These are phyloP conservation scores for Rheum nobile DNA, from an alignment of 148 eudicot species.

Conservation along the genomic window DNA sequence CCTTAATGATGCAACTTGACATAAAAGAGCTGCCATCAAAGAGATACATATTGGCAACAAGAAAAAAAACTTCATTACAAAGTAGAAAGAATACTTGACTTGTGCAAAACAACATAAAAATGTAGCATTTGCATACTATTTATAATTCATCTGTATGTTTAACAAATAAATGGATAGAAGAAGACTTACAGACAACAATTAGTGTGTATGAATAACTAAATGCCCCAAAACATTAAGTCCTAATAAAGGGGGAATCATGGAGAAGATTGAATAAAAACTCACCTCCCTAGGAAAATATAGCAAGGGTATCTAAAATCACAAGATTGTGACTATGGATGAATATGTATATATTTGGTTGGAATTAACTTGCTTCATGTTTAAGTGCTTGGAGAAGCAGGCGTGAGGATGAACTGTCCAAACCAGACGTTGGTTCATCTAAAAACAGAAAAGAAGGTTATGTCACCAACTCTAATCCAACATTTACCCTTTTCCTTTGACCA, in stretches of 20 bases:
- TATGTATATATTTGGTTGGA: neutral
- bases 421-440: too few species aligned
- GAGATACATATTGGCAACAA: too few species aligned
- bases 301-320: neutral
- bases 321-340: neutral
- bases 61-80: too few species aligned
- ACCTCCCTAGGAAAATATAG: neutral
- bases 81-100: too few species aligned
- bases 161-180: neutral
- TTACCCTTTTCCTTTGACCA: too few species aligned
- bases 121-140: neutral
- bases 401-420: conserved; percentile 10
- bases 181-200: conserved; percentile 41
- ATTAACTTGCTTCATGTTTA: conserved; percentile 7
- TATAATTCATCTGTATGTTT: too few species aligned
- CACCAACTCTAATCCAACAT: too few species aligned
- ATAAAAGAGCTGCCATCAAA: too few species aligned
- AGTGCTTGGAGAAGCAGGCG: conserved; percentile 1
- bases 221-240: neutral
- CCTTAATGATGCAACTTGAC: too few species aligned
- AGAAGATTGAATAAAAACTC: too few species aligned
- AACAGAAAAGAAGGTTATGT: too few species aligned
- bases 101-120: conserved; percentile 8
- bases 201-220: conserved; percentile 21
- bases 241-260: too few species aligned